phyloP scores from a whole-genome alignment of 768 basidiomycete species.

The Termitomyces sp. region DNA sequence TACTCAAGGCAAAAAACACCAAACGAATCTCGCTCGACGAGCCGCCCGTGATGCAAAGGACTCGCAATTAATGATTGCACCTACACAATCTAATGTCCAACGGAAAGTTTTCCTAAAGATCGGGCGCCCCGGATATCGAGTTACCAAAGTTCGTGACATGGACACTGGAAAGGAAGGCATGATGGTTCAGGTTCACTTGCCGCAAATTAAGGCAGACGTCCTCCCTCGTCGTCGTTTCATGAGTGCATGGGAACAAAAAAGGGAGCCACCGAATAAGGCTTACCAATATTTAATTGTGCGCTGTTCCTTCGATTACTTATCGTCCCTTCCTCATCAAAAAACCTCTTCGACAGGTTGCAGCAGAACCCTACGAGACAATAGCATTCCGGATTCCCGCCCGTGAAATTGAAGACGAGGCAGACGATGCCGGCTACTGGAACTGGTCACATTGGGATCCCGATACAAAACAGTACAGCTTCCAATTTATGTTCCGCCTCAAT shows the following conservation, averaged over 20 bases:
- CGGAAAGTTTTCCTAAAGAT: slow-evolving; percentile 97
- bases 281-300: slow-evolving; percentile 97
- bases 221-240: slow-evolving; percentile 87
- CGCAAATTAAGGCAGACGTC: slow-evolving; percentile 86
- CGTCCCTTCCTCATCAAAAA: slow-evolving; percentile 25
- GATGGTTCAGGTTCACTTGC: slow-evolving; percentile 95
- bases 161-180: slow-evolving; percentile 92
- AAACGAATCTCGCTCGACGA: slow-evolving; percentile 94
- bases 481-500: slow-evolving; percentile 85
- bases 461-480: slow-evolving; percentile 96
- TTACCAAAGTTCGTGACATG: slow-evolving; percentile 92
- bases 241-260: slow-evolving; percentile 97
- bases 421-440: slow-evolving; percentile 87
- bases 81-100: slow-evolving; percentile 71
- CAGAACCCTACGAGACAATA: slow-evolving; percentile 99
- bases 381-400: slow-evolving; percentile 98
- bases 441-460: slow-evolving; percentile 99
- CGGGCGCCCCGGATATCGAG: slow-evolving; percentile 90
- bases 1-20: slow-evolving; percentile 99
- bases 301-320: slow-evolving; percentile 13
- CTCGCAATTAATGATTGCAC: slow-evolving; percentile 83
- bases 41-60: slow-evolving; percentile 98
- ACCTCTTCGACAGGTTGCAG: slow-evolving; percentile 67
- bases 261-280: slow-evolving; percentile 91
- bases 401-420: slow-evolving; percentile 93